phyloP scores from a whole-genome alignment of 768 basidiomycete species.

The Scleroderma citrinum region DNA sequence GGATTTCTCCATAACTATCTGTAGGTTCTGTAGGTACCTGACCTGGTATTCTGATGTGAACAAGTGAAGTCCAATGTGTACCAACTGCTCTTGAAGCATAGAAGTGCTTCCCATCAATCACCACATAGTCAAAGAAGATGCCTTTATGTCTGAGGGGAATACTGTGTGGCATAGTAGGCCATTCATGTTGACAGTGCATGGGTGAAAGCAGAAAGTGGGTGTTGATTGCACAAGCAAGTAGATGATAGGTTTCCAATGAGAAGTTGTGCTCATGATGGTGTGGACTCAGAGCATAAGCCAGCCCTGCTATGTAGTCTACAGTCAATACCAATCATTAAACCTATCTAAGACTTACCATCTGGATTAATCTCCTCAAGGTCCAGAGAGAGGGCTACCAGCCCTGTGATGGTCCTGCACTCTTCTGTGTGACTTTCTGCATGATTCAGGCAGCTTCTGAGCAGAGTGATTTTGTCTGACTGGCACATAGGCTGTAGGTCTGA shows the following conservation, averaged over 20 bases:
- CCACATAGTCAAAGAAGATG: background rate
- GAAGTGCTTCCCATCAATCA: background rate
- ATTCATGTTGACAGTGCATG: background rate
- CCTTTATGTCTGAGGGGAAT: background rate
- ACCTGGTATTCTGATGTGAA: background rate
- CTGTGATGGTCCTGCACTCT: conserved; percentile 18
- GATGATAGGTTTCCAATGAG: background rate
- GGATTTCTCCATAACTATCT: background rate
- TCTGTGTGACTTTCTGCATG: conserved; percentile 15
- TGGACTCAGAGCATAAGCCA: conserved; percentile 2
- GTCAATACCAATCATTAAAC: background rate
- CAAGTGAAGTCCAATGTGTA: background rate
- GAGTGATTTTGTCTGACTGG: background rate
- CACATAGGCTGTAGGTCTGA: background rate
- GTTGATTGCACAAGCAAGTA: background rate
- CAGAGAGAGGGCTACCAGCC: conserved; percentile 6
- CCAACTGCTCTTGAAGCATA: background rate
- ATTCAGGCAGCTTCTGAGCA: background rate
- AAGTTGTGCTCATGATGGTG: background rate
- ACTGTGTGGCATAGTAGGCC: background rate
- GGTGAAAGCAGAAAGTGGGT: background rate
- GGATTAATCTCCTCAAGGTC: conserved; percentile 17
- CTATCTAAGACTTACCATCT: conserved; percentile 12
- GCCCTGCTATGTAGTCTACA: background rate
- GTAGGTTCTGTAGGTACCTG: background rate